Conservation (phyloP, 2,329 filamentous ascomycete species). For the Talaromyces sp. region DNA sequence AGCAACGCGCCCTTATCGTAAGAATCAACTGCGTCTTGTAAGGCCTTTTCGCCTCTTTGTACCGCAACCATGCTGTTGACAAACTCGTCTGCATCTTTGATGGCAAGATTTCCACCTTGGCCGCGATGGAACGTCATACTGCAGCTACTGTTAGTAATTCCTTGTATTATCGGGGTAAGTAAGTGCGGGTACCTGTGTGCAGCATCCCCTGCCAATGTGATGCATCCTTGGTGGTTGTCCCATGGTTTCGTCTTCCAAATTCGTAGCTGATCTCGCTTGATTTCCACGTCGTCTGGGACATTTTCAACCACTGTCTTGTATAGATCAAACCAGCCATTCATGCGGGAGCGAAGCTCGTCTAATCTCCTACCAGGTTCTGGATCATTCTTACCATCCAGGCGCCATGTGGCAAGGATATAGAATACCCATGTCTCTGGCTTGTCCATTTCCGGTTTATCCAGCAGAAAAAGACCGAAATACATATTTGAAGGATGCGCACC, state of each 20-base stretch:
- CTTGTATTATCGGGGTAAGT: too few relatives aligned
- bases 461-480: slow-evolving; percentile 1
- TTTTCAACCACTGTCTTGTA: slow-evolving; percentile 3
- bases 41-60: neutral
- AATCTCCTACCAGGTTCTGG: neutral
- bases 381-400: neutral
- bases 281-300: slow-evolving; percentile 1
- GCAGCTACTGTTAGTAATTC: neutral
- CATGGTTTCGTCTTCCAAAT: slow-evolving; percentile 7
- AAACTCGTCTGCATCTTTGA: slow-evolving; percentile 7
- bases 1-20: slow-evolving; percentile 6
- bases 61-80: neutral
- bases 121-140: slow-evolving; percentile 9
- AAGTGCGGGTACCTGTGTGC: neutral
- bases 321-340: slow-evolving; percentile 3
- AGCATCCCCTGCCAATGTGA: slow-evolving; percentile 6
- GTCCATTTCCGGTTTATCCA: slow-evolving; percentile 4
- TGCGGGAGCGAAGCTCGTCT: slow-evolving; percentile 1
- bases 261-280: slow-evolving; percentile 4
- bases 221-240: slow-evolving; percentile 2
- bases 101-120: slow-evolving; percentile 7
- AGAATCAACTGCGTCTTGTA: neutral
- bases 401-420: slow-evolving; percentile 5
- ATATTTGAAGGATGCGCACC: slow-evolving; percentile 4
- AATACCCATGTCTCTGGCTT: slow-evolving; percentile 6